Base-by-base conservation (phyloP, 345 rosid species). In the Hypericum androsaemum region DNA sequence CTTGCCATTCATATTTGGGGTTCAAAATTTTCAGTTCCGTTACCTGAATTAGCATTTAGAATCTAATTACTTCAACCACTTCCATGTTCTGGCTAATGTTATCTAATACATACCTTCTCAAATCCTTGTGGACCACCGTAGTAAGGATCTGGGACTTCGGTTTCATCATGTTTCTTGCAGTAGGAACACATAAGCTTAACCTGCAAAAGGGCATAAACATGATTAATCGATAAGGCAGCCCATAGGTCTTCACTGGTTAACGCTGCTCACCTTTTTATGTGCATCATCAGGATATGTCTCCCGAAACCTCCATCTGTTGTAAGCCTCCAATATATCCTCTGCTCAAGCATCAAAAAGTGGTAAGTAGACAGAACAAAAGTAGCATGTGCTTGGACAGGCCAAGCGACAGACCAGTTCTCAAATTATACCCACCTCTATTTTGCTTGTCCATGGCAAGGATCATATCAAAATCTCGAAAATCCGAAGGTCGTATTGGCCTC, bases 121-220 rank as follows among this genome's bases (percentile, higher is more conserved):
- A 92, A 92, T 60, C 96, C 94, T 71, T 84, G 88, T 10, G 92
- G 72, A 61, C 98, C 98, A 47, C 96, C 96, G 44, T 78, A 83
- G 55, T 87, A 92, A 10, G 96, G 96, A 64, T 92, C 96, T 0
- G 98, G 95, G 14, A 92, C 96, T 67, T 79, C 85, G 5, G 75
- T 81, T 56, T 84, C 96, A 28, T 70, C 68, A 32, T 87, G 94
- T 54, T 81, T 84, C 88, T 87, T 87, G 67, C 89, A 92, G 57
- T 82, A 92, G 0, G 89, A 82, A 71, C 98, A 87, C 96, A 87
- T 84, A 17, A 84, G 65, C 66, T 67, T 81, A 60, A 92, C 96
- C 98, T 90, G 86, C 70, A 67, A 32, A 61, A 37, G 36, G 57
- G 43, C 36, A 16, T 7, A 54, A 41, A 53, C 5, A 12, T 40